Base-by-base conservation (phyloP, 2,329 filamentous ascomycete genomes). In the Ophiostoma tasmaniense region DNA sequence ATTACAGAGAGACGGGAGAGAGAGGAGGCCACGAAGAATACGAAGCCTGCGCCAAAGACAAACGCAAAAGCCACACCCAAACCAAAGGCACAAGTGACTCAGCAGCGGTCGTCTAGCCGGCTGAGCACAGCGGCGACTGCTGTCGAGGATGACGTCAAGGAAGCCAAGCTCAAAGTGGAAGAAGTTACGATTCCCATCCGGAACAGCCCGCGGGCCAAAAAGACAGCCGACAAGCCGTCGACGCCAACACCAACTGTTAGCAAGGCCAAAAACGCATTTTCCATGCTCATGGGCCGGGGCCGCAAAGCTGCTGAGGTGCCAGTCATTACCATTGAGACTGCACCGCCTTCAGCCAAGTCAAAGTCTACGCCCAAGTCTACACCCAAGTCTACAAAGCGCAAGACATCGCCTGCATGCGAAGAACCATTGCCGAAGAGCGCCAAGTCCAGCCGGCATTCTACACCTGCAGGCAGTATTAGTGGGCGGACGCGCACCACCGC, bases 361-460 rank as follows among this genome's bases (percentile, higher is more conserved):
- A 33, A 33, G 30, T 37, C 33, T 1, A 45, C 55, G 14, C 39
- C 72, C 77, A 11, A 81, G 50, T 37, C 33, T 1, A 45, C 55
- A 17, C 39, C 72, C 77, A 11, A 81, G 37, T 39, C 74, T 1
- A 39, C 68, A 2, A 76, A 80, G 61, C 77, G 82, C 42, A 82
- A 81, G 71, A 71, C 70, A 2, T 74, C 78, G 0, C 76, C 78
- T 2, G 71, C 73, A 0, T 72, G 71, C 1, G 77, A 80, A n/a
- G 73, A 74, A 0, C 75, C 80, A 0, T 75, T 79, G 0, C 80
- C 73, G 1, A 97, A 97, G 76, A 93, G 89, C 71, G 79, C 85
- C 0, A 93, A 90, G 75, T 89, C 90, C 0, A 95, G 89, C 72
- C 83, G 89, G 1, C 85, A 87, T 10, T 92, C 90, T 0, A 96